phyloP scores from a whole-genome alignment of 1,284 basidiomycete genomes.

The Serendipita sp. region DNA sequence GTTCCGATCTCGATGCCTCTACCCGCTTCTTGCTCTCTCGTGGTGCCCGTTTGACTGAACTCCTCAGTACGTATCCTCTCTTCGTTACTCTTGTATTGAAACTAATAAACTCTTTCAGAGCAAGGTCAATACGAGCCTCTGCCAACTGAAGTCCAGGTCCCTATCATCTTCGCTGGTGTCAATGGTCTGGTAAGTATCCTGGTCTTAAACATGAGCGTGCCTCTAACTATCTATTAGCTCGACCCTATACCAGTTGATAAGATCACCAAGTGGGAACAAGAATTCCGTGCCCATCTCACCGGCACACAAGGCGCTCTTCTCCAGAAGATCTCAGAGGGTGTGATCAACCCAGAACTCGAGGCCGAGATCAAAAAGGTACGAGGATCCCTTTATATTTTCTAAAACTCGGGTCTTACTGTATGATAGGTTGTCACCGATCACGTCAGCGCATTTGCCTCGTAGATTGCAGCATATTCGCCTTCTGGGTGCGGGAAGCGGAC shows the following conservation, averaged over 20 bases:
- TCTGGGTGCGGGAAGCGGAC: neutral
- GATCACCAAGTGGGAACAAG: constrained; percentile 87
- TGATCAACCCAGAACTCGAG: constrained; percentile 81
- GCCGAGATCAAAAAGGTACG: constrained; percentile 70
- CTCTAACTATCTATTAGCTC: constrained; percentile 33
- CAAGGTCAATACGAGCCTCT: constrained; percentile 95
- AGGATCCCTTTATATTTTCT: constrained; percentile 19
- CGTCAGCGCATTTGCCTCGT: constrained; percentile 4
- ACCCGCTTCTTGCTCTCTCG: constrained; percentile 94
- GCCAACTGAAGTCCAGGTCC: constrained; percentile 91
- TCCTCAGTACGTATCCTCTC: constrained; percentile 54
- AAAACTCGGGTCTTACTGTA: neutral
- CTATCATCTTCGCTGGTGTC: constrained; percentile 98
- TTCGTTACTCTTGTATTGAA: constrained; percentile 8
- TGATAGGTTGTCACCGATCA: neutral
- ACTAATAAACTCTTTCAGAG: constrained; percentile 32
- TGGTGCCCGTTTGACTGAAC: constrained; percentile 96
- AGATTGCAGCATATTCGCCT: neutral
- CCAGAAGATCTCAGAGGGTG: constrained; percentile 69
- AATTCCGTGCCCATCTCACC: constrained; percentile 75
- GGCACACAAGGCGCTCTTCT: constrained; percentile 57
- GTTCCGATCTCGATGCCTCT: constrained; percentile 98
- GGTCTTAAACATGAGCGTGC: constrained; percentile 9
- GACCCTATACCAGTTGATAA: constrained; percentile 88
- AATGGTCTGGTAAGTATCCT: constrained; percentile 70